phyloP scores from a whole-genome alignment of 108 stramenopile species.

The Pseudonitzschia delicatissima region DNA sequence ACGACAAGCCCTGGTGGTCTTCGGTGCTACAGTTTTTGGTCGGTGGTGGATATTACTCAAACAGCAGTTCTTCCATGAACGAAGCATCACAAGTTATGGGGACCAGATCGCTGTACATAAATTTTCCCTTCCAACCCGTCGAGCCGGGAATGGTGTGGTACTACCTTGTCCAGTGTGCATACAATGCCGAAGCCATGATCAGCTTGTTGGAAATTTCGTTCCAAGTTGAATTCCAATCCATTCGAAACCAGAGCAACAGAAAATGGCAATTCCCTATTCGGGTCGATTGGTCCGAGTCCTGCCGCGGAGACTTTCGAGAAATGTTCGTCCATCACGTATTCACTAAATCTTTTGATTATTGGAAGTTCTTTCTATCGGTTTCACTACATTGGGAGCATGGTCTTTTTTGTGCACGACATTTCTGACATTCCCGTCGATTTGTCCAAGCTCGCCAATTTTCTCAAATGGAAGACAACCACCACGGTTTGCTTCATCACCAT shows the following conservation, averaged over 20 bases:
- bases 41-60: not conserved
- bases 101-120: constrained; percentile 49
- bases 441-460: constrained; percentile 86
- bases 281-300: constrained; percentile 57
- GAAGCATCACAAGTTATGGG: constrained; percentile 18
- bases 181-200: constrained; percentile 83
- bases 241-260: not conserved
- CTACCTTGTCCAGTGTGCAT: constrained; percentile 78
- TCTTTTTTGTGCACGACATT: constrained; percentile 83
- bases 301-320: constrained; percentile 87
- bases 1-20: constrained; percentile 65
- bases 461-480: constrained; percentile 84
- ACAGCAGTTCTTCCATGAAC: not conserved
- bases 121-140: constrained; percentile 67
- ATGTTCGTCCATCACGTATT: constrained; percentile 88
- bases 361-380: constrained; percentile 64
- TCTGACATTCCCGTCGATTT: constrained; percentile 86
- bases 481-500: constrained; percentile 65
- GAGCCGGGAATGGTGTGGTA: constrained; percentile 85
- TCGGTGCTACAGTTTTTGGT: not conserved
- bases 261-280: constrained; percentile 24
- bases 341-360: constrained; percentile 70
- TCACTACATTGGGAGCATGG: constrained; percentile 72
- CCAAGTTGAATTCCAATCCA: constrained; percentile 20
- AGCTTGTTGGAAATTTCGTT: constrained; percentile 66